phyloP scores from a whole-genome alignment of 2,329 filamentous ascomycete species.

The Venturiaceae sp. region DNA sequence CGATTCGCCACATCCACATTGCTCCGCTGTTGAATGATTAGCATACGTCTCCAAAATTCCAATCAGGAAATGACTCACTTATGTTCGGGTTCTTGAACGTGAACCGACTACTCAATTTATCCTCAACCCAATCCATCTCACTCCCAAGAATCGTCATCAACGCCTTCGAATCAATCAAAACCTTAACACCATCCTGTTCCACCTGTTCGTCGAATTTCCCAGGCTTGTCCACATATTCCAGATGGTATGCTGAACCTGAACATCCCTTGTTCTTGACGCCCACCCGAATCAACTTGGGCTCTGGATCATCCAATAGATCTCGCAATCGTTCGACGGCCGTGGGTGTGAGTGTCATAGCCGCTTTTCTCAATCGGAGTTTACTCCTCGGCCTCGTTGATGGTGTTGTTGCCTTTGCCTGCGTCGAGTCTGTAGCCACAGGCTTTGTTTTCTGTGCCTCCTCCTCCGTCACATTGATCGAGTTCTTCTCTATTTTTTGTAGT shows the following conservation, averaged over 20 bases:
- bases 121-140: conserved; percentile 98
- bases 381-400: conserved; percentile 28
- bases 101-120: conserved; percentile 86
- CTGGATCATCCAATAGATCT: conserved; percentile 68
- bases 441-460: conserved; percentile 58
- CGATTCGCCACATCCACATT: conserved; percentile 93
- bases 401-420: conserved; percentile 20
- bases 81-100: conserved; percentile 97
- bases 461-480: conserved; percentile 37
- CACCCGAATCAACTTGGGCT: conserved; percentile 87
- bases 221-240: conserved; percentile 91
- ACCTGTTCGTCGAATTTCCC: conserved; percentile 84
- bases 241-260: conserved; percentile 83
- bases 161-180: conserved; percentile 94
- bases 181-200: conserved; percentile 91
- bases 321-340: conserved; percentile 71
- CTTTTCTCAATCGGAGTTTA: conserved; percentile 75
- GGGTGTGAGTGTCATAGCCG: conserved; percentile 78
- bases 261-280: conserved; percentile 92
- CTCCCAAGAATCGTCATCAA: conserved; percentile 96
- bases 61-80: conserved; percentile 53
- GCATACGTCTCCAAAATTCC: conserved; percentile 14
- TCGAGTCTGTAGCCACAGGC: conserved; percentile 24
- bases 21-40: conserved; percentile 61
- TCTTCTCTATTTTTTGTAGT: conserved; percentile 11